These are phyloP conservation scores for Cenchrus fungigraminus DNA, from an alignment of 176 grass and related monocot species.

Conservation along the genomic window DNA sequence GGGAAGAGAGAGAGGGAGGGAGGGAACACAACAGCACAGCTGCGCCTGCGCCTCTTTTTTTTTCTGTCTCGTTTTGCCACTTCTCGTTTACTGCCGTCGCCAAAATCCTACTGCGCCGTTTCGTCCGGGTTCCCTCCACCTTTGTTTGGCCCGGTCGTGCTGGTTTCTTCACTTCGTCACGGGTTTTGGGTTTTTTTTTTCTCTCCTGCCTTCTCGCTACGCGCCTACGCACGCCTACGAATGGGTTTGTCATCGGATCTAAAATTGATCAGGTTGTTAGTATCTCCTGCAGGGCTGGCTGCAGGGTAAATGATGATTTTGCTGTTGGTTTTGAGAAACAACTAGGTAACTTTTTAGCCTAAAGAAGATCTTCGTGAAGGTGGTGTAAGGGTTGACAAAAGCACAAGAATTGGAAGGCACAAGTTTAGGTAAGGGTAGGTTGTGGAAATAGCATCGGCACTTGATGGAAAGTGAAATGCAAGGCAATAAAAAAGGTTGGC, in stretches of 20 bases:
- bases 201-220: not conserved
- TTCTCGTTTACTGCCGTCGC: slow-evolving; percentile 8
- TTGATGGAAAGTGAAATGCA: too few species aligned
- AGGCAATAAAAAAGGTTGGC: too few species aligned
- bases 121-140: not conserved
- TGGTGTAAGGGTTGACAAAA: too few species aligned
- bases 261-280: too few species aligned
- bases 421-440: too few species aligned
- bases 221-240: not conserved
- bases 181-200: slow-evolving; percentile 7
- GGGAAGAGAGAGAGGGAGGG: not conserved
- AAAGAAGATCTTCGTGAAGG: too few species aligned
- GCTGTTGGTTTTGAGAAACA: too few species aligned
- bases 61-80: not conserved
- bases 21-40: not conserved
- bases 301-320: too few species aligned
- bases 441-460: too few species aligned
- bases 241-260: not conserved
- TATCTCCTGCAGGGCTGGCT: too few species aligned
- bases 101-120: not conserved
- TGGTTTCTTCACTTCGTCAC: not conserved
- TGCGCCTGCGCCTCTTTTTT: not conserved
- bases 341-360: too few species aligned
- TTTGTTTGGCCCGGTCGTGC: not conserved
- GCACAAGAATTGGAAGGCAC: too few species aligned